Evolutionary conservation across 1,284 basidiomycete genomes (phyloP).

Genomic region (Malassezia slooffiae): DNA sequence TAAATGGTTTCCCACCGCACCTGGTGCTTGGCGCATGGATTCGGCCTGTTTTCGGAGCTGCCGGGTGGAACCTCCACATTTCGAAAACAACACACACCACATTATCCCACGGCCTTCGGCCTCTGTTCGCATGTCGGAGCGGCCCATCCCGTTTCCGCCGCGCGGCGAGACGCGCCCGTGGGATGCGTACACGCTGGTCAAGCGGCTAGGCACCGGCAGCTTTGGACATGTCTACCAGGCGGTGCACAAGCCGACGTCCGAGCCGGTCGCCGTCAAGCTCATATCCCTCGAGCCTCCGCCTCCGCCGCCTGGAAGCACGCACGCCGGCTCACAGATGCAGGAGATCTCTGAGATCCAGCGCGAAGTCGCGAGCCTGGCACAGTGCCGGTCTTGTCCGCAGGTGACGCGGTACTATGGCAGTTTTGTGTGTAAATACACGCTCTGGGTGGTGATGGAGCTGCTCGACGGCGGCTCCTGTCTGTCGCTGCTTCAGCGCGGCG

Average conservation of each 20-base stretch:
- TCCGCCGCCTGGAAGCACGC: too few relatives aligned
- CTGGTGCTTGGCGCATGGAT: too few relatives aligned
- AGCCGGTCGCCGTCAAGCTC: conserved; percentile 95
- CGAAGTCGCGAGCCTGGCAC: conserved; percentile 87
- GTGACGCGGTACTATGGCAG: conserved; percentile 94
- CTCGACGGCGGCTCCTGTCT: conserved; percentile 95
- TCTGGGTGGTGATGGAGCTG: conserved; percentile 99
- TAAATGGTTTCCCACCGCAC: too few relatives aligned
- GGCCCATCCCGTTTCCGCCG: conserved; percentile 1
- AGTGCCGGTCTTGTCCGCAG: conserved; percentile 78
- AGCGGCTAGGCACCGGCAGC: conserved; percentile 92
- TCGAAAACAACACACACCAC: too few relatives aligned
- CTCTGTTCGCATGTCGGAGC: conserved; percentile 1
- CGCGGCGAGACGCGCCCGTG: conserved; percentile 6
- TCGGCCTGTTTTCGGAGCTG: too few relatives aligned
- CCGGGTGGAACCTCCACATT: too few relatives aligned
- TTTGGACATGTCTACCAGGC: conserved; percentile 90
- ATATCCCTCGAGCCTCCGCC: conserved; percentile 58
- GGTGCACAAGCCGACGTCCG: conserved; percentile 80
- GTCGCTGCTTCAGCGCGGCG: conserved; percentile 79
- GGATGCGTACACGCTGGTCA: conserved; percentile 70
- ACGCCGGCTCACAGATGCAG: conserved; percentile 3
- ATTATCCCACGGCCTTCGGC: too few relatives aligned
- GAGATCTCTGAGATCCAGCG: conserved; percentile 62
- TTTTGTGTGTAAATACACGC: conserved; percentile 88